phyloP scores from a whole-genome alignment of 2,329 filamentous ascomycete genomes.

The Paraphaeosphaeria sporulosa region DNA sequence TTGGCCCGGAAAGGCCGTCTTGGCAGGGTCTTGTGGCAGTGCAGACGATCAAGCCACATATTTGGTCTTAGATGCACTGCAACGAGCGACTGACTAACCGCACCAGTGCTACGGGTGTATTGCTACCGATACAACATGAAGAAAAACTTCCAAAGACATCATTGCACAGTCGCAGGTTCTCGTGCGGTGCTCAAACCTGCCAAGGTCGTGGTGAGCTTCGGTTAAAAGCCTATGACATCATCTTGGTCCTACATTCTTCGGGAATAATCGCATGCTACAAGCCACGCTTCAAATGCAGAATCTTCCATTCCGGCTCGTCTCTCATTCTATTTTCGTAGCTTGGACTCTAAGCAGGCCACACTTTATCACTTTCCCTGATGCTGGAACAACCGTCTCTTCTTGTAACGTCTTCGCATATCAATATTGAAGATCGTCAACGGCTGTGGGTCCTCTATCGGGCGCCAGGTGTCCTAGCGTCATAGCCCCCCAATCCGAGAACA shows the following conservation, averaged over 20 bases:
- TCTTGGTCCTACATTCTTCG: background rate
- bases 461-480: slow-evolving; percentile 9
- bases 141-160: background rate
- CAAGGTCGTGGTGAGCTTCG: slow-evolving; percentile 1
- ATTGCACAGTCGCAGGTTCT: background rate
- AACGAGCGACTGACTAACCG: background rate
- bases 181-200: background rate
- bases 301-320: background rate
- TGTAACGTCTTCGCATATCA: slow-evolving; percentile 15
- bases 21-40: slow-evolving; percentile 6
- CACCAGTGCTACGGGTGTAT: background rate
- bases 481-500: slow-evolving; percentile 12
- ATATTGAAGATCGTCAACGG: slow-evolving; percentile 13
- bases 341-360: background rate
- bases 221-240: slow-evolving; percentile 7
- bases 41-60: slow-evolving; percentile 2
- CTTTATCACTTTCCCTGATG: background rate
- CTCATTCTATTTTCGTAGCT: slow-evolving; percentile 1
- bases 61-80: background rate
- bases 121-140: background rate
- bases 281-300: background rate
- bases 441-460: slow-evolving; percentile 11
- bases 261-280: background rate
- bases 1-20: background rate
- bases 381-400: background rate